A percentile compares a stretch with the other conserved stretches of the same genome.
These are phyloP conservation scores for Pythium monospermum DNA, from an alignment of 352 stramenopile species.

Conservation along the genomic window DNA sequence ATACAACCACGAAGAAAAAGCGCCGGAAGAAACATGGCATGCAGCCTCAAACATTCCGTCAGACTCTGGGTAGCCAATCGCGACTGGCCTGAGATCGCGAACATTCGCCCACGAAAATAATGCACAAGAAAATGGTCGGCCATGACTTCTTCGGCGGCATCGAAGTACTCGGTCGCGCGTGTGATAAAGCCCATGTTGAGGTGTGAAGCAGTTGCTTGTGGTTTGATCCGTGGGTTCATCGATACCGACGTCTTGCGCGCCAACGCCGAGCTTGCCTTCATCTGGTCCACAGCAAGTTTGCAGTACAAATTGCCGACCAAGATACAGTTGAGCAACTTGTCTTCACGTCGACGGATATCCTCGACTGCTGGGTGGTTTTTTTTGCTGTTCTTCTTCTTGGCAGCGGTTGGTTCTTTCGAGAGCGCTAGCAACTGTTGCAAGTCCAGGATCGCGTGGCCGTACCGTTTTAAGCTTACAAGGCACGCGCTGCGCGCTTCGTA, in stretches of 20 bases:
- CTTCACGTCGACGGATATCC: conserved; percentile 14
- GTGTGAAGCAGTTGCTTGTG: conserved; percentile 24
- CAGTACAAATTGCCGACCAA: conserved; percentile 58
- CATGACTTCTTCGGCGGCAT: conserved; percentile 24
- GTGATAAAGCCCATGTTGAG: conserved; percentile 29
- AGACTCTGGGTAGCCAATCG: conserved; percentile 27
- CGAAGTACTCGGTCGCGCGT: conserved; percentile 28
- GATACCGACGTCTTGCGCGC: conserved; percentile 21
- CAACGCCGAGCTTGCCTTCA: conserved; percentile 23
- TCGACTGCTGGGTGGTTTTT: too few relatives aligned
- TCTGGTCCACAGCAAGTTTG: conserved; percentile 43
- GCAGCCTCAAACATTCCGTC: conserved; percentile 25
- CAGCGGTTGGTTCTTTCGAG: conserved; percentile 17
- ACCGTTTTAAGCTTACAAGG: conserved; percentile 32
- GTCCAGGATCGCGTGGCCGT: conserved; percentile 43
- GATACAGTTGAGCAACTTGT: conserved; percentile 32
- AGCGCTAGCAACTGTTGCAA: conserved; percentile 29
- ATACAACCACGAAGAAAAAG: conserved; percentile 50
- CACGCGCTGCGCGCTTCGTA: conserved; percentile 32
- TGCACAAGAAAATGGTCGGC: conserved; percentile 38
- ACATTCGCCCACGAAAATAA: conserved; percentile 42
- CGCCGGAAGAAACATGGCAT: conserved; percentile 42
- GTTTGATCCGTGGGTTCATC: conserved; percentile 20
- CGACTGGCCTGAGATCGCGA: conserved; percentile 30
- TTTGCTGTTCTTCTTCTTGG: conserved; percentile 11